Percentiles rank a stretch among this genome's conserved stretches.
Evolutionary conservation across 1,284 basidiomycete genomes (phyloP).

Genomic region (Neonothopanus nambi): DNA sequence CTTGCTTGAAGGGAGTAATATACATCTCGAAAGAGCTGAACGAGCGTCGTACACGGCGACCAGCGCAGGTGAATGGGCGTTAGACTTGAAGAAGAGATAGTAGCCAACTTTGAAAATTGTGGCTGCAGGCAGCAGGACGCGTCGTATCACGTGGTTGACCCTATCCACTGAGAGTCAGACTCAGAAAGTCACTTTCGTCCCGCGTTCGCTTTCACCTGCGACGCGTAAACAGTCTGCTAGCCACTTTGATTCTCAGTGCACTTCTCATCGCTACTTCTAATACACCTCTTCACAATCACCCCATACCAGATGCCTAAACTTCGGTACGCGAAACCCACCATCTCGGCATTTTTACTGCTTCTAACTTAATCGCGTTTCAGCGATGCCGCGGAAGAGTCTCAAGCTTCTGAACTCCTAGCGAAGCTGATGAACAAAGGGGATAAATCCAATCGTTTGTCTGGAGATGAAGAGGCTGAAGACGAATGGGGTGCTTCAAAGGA

Average conservation of each 20-base stretch:
- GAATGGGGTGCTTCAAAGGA: no score
- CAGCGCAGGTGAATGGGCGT: conserved; percentile 2
- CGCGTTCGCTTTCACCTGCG: background rate
- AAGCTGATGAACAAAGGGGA: conserved; percentile 18
- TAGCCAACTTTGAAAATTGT: background rate
- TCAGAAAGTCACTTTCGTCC: background rate
- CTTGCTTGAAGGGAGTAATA: background rate
- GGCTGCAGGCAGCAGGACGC: background rate
- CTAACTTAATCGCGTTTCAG: conserved; percentile 21
- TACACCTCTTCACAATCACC: background rate
- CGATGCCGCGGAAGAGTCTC: conserved; percentile 36
- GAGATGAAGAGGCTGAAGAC: no score
- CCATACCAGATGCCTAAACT: background rate
- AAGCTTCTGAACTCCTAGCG: conserved; percentile 42
- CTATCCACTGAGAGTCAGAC: background rate
- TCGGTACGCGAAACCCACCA: background rate
- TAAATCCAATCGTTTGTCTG: no score
- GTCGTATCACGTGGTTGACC: background rate
- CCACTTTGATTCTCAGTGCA: background rate
- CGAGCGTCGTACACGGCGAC: conserved; percentile 8
- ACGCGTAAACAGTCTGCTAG: background rate
- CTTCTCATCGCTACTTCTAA: no score
- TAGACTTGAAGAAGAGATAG: background rate
- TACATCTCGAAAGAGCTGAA: background rate
- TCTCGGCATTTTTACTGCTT: background rate